Evolutionary conservation across 306 rosid genomes (phyloP), one percentile per base, ranked within the genome.

Genomic region (Gleditsia sinensis): DNA sequence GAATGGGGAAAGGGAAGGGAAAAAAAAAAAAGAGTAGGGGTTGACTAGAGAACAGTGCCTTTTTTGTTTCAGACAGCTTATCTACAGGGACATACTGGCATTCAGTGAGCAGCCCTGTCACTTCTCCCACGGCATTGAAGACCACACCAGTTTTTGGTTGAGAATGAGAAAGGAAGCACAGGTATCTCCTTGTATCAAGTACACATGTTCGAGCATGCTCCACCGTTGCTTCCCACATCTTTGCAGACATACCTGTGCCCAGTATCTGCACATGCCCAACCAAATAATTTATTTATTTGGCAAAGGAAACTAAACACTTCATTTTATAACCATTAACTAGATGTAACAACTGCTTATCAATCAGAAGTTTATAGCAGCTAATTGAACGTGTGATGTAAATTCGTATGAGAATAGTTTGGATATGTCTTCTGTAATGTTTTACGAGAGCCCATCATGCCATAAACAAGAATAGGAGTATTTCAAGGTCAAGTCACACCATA

Each of bases 141-240:
- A 88, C 90, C 12, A 90, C 92, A 32, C 93, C 95, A 62, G 86
- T 63, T 82, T 81, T 87, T 66, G 76, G 83, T 65, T 86, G 87
- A 67, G 86, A 85, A 73, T 71, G 42, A 20, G 82, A 65, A 72
- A 88, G 83, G 73, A 70, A 67, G 79, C 90, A 83, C 69, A 90
- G 36, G 37, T 49, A 72, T 67, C 84, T 77, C 73, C 74, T 76
- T 43, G 71, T 55, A 75, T 90, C 97, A 25, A 88, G 86, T 62
- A 80, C 68, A 65, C 99, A 94, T 56, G 93, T 94, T 78, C 89
- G 86, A 50, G 99, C 97, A 87, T 94, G 99, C 80, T 94, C 97
- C 71, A 90, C 86, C 3, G 92, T 92, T 71, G 86, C 85, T 77
- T 94, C 98, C 98, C 99, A 94, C 98, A 94, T 94, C 91, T 94